Base-by-base conservation (phyloP, 2,329 filamentous ascomycete genomes). In the Fusarium denticulatum region DNA sequence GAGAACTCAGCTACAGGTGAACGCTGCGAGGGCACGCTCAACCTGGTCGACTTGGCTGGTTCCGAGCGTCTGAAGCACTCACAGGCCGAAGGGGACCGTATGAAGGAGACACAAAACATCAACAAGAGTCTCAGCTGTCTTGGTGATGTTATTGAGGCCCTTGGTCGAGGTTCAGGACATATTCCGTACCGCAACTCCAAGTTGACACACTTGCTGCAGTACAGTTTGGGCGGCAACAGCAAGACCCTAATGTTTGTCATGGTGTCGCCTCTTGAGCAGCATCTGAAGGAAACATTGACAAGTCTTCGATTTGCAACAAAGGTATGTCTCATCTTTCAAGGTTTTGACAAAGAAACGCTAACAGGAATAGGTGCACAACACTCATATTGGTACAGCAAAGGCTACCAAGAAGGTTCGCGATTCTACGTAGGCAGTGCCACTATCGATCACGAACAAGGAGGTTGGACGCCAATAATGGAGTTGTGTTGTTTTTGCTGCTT, bases 181-280 rank as follows among this genome's bases (percentile, higher is more conserved):
- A 90, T 99, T 49, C 96, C 96, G 3, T 99, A 98, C 84, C 88
- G 96, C 61, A 98, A 98, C 84, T 97, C 94, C 76, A 98, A 98
- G 89, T 88, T 99, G 74, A 99, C 96, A 14, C 97, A 98, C 80
- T 88, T 99, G 52, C 88, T 99, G 42, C 94, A 98, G 89, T 97
- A 96, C 80, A 97, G 94, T 7, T 86, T 99, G 13, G 96, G 96
- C 8, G 96, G 96, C 22, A 98, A 97, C 82, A 96, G 93, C 76
- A 97, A 98, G 85, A 99, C 96, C 2, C 91, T 99, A 78, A 99
- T 99, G 96, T 97, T 99, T 82, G 94, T 98, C 81, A 98, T 98
- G 95, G 93, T 97, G 64, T 96, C 93, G 76, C 96, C 96, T 39
- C 86, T 98, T 67, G 94, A 97, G 84, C 93, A 91, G 11, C 96